These are phyloP conservation scores for Solanum chiquidenum DNA, from an alignment of 257 asterid genomes.

Conservation along the genomic window DNA sequence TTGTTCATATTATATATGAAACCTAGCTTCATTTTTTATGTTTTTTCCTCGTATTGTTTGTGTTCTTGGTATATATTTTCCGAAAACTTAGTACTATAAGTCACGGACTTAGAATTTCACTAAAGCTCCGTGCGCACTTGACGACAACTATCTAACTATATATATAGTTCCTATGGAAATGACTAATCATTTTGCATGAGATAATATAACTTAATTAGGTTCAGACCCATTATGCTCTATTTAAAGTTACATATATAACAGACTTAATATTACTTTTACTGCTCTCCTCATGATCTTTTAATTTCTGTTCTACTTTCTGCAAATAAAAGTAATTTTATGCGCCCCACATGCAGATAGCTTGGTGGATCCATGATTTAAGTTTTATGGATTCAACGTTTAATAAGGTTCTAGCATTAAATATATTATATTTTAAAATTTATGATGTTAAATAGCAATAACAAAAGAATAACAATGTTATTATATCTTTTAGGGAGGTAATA, in stretches of 20 bases:
- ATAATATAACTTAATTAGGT: background rate
- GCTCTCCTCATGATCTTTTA: background rate
- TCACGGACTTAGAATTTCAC: no score
- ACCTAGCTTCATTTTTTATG: background rate
- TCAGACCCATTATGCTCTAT: background rate
- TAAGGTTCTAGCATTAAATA: background rate
- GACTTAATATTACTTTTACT: background rate
- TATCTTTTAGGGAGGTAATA: background rate
- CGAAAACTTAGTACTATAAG: background rate
- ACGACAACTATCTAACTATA: background rate
- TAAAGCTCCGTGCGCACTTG: no score
- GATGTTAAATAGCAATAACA: background rate
- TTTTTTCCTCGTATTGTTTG: background rate
- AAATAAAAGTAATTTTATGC: background rate
- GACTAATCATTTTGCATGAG: background rate
- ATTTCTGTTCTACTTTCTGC: background rate
- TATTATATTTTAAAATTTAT: background rate
- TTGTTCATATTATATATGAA: no score
- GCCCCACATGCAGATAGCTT: background rate
- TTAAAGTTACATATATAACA: no score
- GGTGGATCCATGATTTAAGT: background rate
- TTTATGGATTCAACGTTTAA: background rate
- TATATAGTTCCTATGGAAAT: no score
- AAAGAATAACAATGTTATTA: background rate
- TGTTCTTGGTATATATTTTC: background rate